A percentile compares a stretch with the other conserved stretches of the same genome.
phyloP scores from a whole-genome alignment of 352 stramenopile species.

The Aphanomyces stellatus region DNA sequence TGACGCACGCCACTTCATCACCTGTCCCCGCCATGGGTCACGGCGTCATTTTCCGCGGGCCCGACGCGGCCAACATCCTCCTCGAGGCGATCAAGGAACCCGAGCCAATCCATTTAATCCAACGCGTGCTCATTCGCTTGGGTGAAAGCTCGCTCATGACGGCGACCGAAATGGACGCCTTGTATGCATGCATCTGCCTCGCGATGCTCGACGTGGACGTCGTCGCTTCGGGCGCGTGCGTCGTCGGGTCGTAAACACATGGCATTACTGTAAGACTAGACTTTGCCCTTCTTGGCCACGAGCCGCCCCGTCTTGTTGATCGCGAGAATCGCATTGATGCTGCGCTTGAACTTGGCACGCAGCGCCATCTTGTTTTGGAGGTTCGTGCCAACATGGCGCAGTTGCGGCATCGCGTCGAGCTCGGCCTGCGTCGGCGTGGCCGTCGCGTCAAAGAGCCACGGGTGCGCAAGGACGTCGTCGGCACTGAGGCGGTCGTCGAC shows the following conservation, averaged over 20 bases:
- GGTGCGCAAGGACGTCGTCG: conserved; percentile 46
- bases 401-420: conserved; percentile 24
- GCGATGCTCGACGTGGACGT: neutral
- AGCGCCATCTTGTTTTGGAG: conserved; percentile 54
- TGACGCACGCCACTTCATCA: neutral
- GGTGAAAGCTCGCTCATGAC: conserved; percentile 9
- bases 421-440: conserved; percentile 29
- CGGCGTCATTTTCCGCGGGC: neutral
- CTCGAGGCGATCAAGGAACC: conserved; percentile 14
- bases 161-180: conserved; percentile 3
- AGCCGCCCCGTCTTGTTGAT: conserved; percentile 57
- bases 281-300: conserved; percentile 12
- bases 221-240: too few species aligned
- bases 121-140: conserved; percentile 8
- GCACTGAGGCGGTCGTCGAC: conserved; percentile 66
- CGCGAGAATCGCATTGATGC: conserved; percentile 58
- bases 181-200: neutral
- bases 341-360: conserved; percentile 59
- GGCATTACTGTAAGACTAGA: conserved; percentile 2
- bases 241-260: too few species aligned
- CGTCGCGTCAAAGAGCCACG: conserved; percentile 67
- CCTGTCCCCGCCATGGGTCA: conserved; percentile 3
- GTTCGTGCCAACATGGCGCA: conserved; percentile 58
- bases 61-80: neutral
- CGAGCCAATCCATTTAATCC: conserved; percentile 3